Percentiles rank a stretch among this genome's conserved stretches.
Evolutionary conservation across 495 filamentous ascomycete species (phyloP).

Genomic region (Letharia columbiana): DNA sequence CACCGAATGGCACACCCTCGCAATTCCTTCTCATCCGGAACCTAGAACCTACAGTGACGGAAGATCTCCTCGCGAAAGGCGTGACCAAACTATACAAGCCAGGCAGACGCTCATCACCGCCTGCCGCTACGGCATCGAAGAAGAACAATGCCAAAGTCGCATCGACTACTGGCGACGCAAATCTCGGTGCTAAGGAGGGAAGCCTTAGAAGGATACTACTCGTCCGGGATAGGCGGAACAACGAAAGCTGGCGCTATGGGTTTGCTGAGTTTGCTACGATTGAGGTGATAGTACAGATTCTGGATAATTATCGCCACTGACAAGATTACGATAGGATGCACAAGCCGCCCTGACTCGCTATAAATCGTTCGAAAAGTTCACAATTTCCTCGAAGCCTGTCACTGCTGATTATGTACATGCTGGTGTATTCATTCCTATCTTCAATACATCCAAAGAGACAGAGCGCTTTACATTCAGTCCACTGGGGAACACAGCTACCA

Average conservation of each 20-base stretch:
- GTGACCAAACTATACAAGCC: conserved; percentile 69
- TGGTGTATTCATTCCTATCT: conserved; percentile 75
- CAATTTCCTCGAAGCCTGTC: conserved; percentile 71
- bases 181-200: conserved; percentile 65
- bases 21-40: conserved; percentile 74
- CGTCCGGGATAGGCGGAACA: conserved; percentile 62
- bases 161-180: conserved; percentile 64
- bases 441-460: conserved; percentile 46
- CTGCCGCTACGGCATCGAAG: conserved; percentile 31
- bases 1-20: conserved; percentile 62
- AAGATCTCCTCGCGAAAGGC: conserved; percentile 70
- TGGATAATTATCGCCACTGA: background rate
- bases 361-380: conserved; percentile 71
- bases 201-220: conserved; percentile 71
- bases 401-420: conserved; percentile 73
- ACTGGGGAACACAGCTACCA: conserved; percentile 57
- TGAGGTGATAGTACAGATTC: conserved; percentile 33
- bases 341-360: conserved; percentile 67
- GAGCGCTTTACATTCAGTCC: conserved; percentile 64
- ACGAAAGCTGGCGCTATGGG: conserved; percentile 79
- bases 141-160: conserved; percentile 60
- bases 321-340: conserved; percentile 50
- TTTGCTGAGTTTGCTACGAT: conserved; percentile 80
- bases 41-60: conserved; percentile 64
- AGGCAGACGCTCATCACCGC: conserved; percentile 35